Base-by-base conservation (phyloP, 352 stramenopile species). In the Aphanomyces cochlioides region DNA sequence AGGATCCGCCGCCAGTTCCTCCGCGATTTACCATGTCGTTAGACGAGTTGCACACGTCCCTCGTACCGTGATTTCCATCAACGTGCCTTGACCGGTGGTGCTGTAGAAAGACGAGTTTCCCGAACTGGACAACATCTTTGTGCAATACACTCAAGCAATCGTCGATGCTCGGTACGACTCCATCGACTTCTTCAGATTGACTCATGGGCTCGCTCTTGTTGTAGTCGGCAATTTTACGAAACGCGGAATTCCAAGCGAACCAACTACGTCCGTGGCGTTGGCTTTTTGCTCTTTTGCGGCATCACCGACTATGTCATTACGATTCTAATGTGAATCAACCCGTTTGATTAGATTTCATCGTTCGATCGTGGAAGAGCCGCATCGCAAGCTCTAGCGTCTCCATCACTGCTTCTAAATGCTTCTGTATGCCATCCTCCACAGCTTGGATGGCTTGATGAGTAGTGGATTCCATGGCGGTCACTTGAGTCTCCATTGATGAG, bases 171-270 rank as follows among this genome's bases (percentile, higher is more conserved):
- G 59, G 59, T 67, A 56, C 10, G 40, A 12, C 28, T 13, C 41
- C 37, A 10, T 21, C 28, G 28, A 28, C 7, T 56, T 13, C 12
- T n/a, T 40, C 4, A 41, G 10, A 15, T 15, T 12, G 38, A 6
- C 7, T 36, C 3, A 43, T 66, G 6, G 36, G 10, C 13, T 7
- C 6, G 6, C 15, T 15, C 8, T 40, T 5, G 6, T 8, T 15
- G 7, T 19, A 67, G 59, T 12, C 59, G 59, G 13, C 41, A 67
- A 19, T 67, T 67, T 50, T 67, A 67, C 41, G 59, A 56, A n/a
- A 7, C 28, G 8, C 41, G n/a, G 38, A 50, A 67, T 34, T 48
- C 59, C 13, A 67, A 53, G 43, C 59, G 59, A 41, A 36, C 38
- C 39, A 67, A 48, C 12, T 37, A 50, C 7, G 17, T 67, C 40